Evolutionary conservation across 768 basidiomycete species (phyloP).

Genomic region (Russula brevipes): DNA sequence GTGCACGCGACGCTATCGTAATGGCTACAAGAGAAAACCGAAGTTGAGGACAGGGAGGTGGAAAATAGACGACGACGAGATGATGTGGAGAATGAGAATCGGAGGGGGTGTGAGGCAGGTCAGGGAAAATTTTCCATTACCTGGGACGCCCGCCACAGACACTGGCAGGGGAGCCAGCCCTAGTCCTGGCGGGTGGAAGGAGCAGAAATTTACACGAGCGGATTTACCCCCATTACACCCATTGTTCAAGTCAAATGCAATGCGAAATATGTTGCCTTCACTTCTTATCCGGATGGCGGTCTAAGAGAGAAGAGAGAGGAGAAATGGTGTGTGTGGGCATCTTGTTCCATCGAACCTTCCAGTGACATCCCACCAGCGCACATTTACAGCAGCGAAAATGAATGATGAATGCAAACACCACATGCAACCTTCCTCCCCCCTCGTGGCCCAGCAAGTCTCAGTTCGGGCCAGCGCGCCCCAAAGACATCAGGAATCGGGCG

Average conservation of each 20-base stretch:
- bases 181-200: no score
- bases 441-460: conserved; percentile 75
- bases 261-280: conserved; percentile 68
- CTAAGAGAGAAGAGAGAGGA: conserved; percentile 66
- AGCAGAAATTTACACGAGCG: no score
- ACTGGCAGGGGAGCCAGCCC: no score
- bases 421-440: conserved; percentile 74
- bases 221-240: conserved; percentile 61
- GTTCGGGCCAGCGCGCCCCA: conserved; percentile 75
- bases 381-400: conserved; percentile 76
- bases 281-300: conserved; percentile 55
- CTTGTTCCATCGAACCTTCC: background rate
- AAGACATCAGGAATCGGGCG: no score
- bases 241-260: conserved; percentile 57
- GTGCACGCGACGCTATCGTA: no score
- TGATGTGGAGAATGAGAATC: no score
- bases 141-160: no score
- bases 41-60: no score
- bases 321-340: conserved; percentile 47
- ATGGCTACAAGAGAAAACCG: no score
- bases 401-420: conserved; percentile 80
- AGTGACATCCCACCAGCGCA: conserved; percentile 40
- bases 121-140: no score
- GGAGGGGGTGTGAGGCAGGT: no score
- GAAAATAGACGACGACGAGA: no score